A percentile compares a stretch with the other conserved stretches of the same genome.
Evolutionary conservation across 208 protist genomes (phyloP).

Genomic region (Porcisia hertigi): DNA sequence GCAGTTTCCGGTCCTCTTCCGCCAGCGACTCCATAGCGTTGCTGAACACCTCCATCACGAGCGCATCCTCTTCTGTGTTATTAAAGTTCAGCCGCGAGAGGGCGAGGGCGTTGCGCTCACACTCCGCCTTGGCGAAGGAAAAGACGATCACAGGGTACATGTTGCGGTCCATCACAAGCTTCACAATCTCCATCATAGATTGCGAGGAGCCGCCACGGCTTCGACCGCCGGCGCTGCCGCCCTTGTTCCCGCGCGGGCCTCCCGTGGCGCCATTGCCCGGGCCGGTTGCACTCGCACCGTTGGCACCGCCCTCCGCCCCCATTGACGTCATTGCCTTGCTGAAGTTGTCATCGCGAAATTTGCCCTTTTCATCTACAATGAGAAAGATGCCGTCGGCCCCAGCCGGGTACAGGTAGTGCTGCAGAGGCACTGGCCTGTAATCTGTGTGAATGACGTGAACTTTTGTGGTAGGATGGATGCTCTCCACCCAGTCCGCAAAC

Average conservation of each 20-base stretch:
- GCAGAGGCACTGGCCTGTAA: constrained; percentile 98
- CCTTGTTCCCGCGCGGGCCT: constrained; percentile 24
- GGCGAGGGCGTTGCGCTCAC: constrained; percentile 95
- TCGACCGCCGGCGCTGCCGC: constrained; percentile 16
- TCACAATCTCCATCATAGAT: constrained; percentile 95
- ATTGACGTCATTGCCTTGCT: constrained; percentile 93
- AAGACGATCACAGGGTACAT: constrained; percentile 99
- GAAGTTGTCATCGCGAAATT: constrained; percentile 97
- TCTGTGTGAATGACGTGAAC: constrained; percentile 99
- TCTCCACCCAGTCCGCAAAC: constrained; percentile 99
- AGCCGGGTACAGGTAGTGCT: constrained; percentile 98
- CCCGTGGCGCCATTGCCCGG: constrained; percentile 11
- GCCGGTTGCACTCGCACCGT: constrained; percentile 30
- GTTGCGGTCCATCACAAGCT: constrained; percentile 96
- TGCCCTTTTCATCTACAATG: constrained; percentile 96
- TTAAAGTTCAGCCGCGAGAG: constrained; percentile 97
- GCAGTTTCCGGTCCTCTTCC: constrained; percentile 93
- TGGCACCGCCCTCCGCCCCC: constrained; percentile 36
- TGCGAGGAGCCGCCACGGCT: constrained; percentile 36
- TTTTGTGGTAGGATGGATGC: constrained; percentile 95
- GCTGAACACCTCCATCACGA: constrained; percentile 94
- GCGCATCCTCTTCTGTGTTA: constrained; percentile 91
- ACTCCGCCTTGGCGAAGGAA: constrained; percentile 98
- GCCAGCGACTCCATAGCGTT: constrained; percentile 96
- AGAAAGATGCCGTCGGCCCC: constrained; percentile 97